Conservation (phyloP, 495 filamentous ascomycete genomes). For the Tuber microsphaerosporum region DNA sequence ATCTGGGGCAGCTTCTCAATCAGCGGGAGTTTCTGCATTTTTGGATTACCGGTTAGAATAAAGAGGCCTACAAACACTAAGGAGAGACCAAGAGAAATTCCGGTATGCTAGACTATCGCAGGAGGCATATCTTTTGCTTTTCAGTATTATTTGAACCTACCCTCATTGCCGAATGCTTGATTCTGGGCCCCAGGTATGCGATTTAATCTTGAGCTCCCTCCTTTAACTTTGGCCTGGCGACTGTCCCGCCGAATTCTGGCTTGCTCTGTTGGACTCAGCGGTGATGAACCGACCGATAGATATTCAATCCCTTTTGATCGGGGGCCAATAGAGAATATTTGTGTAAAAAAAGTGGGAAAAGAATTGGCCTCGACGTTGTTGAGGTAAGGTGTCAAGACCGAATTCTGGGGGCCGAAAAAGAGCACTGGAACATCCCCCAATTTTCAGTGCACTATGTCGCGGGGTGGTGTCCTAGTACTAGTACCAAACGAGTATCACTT, state of each 20-base stretch:
- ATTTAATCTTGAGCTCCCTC: conserved; percentile 69
- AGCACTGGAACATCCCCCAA: too few relatives aligned
- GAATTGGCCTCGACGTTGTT: conserved; percentile 18
- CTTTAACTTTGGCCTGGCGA: conserved; percentile 81
- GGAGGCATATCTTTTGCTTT: background rate
- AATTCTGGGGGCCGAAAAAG: too few relatives aligned
- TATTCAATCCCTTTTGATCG: conserved; percentile 26
- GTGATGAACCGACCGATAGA: conserved; percentile 45
- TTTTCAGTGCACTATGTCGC: too few relatives aligned
- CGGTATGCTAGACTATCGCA: background rate
- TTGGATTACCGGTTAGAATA: too few relatives aligned
- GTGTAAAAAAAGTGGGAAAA: conserved; percentile 6
- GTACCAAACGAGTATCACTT: too few relatives aligned
- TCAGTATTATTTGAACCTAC: conserved; percentile 14
- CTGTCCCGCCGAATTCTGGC: conserved; percentile 82
- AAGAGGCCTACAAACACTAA: too few relatives aligned
- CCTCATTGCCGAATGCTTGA: conserved; percentile 32
- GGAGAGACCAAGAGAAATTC: too few relatives aligned
- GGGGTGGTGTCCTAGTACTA: too few relatives aligned
- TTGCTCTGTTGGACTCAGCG: conserved; percentile 65
- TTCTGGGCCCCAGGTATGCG: conserved; percentile 58
- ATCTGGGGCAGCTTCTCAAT: too few relatives aligned
- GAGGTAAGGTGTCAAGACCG: background rate
- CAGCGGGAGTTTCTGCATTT: too few relatives aligned
- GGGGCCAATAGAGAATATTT: background rate